Conservation (phyloP, 169 alveolate species). For the Neospora caninum region DNA sequence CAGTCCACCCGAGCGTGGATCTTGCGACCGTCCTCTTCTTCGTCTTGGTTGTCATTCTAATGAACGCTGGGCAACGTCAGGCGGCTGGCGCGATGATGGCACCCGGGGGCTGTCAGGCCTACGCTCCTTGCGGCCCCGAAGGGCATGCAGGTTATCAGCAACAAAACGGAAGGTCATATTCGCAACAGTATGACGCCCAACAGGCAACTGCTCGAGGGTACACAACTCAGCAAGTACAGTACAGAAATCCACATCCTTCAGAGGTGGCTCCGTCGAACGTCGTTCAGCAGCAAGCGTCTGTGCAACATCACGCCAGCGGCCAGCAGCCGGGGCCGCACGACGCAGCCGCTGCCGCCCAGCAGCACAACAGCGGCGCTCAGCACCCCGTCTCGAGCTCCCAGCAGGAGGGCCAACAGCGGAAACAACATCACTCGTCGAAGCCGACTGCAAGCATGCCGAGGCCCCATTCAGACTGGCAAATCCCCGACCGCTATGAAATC, state of each 20-base stretch:
- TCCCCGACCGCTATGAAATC: constrained; percentile 87
- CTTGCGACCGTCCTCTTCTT: background rate
- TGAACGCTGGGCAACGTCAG: background rate
- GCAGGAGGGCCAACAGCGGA: constrained; percentile 47
- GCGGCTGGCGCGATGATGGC: background rate
- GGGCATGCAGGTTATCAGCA: background rate
- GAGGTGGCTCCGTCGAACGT: background rate
- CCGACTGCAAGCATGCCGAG: constrained; percentile 66
- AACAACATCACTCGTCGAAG: constrained; percentile 27
- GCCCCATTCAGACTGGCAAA: constrained; percentile 70
- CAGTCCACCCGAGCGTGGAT: background rate
- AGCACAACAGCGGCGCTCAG: background rate
- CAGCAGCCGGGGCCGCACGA: background rate
- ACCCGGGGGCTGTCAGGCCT: background rate
- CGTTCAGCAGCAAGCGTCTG: background rate
- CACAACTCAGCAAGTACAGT: background rate
- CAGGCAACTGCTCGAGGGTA: background rate
- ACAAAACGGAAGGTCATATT: background rate
- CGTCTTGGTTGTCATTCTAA: too few species aligned
- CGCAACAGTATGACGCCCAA: background rate
- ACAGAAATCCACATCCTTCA: background rate
- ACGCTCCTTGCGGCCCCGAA: background rate
- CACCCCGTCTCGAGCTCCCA: background rate
- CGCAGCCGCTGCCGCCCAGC: background rate
- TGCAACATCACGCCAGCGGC: background rate